Evolutionary conservation across 2,329 filamentous ascomycete genomes (phyloP).

Genomic region (Pseudogymnoascus sp.): DNA sequence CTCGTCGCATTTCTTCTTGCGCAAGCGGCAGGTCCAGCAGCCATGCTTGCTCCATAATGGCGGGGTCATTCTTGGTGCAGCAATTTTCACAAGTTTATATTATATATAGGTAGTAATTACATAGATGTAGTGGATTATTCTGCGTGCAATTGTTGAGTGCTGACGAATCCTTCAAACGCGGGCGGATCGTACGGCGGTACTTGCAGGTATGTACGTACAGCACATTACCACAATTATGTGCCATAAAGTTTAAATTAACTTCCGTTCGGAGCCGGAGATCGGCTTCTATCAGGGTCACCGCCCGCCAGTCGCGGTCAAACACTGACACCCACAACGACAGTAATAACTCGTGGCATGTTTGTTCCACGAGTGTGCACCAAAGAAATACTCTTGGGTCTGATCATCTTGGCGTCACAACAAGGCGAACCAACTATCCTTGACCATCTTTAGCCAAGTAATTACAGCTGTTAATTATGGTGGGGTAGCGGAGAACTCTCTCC

Average conservation of each 20-base stretch:
- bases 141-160: background rate
- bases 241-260: background rate
- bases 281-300: background rate
- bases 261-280: too few relatives aligned
- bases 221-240: background rate
- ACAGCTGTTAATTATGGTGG: background rate
- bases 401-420: background rate
- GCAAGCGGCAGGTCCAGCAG: slow-evolving; percentile 57
- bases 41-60: slow-evolving; percentile 30
- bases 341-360: background rate
- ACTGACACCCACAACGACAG: background rate
- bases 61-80: slow-evolving; percentile 12
- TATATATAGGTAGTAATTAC: background rate
- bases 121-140: background rate
- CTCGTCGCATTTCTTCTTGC: slow-evolving; percentile 60
- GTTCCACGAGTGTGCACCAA: background rate
- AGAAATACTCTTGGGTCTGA: background rate
- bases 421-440: too few relatives aligned
- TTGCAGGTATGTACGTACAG: background rate
- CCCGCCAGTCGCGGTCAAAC: background rate
- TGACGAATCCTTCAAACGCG: background rate
- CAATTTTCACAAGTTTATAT: background rate
- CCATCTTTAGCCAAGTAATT: background rate
- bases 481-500: background rate
- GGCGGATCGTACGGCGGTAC: background rate